Percentiles rank a stretch among this genome's conserved stretches.
These are phyloP conservation scores for Arachis stenosperma DNA, from an alignment of 306 rosid species.

Conservation along the genomic window DNA sequence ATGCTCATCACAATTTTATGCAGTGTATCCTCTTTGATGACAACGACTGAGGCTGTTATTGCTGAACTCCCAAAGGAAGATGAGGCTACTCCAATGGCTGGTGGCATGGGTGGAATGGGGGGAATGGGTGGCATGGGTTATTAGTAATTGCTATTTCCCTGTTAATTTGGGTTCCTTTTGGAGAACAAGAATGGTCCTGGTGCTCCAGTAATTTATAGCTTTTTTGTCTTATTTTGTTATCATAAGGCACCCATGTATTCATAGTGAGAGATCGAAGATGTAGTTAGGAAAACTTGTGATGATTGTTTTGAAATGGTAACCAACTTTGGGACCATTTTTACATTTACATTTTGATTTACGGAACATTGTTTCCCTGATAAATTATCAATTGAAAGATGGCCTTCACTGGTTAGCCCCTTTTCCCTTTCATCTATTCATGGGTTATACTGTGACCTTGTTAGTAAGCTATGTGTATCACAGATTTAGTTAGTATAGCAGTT, in stretches of 20 bases:
- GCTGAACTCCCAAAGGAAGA: constrained; percentile 83
- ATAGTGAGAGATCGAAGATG: constrained; percentile 44
- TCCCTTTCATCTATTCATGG: no score
- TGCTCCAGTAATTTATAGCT: constrained; percentile 21
- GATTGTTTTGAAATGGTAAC: constrained; percentile 14
- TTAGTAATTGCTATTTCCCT: constrained; percentile 35
- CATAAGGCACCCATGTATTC: constrained; percentile 53
- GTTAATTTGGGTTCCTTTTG: neutral
- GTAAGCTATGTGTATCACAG: no score
- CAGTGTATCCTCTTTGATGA: constrained; percentile 94
- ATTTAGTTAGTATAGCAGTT: no score
- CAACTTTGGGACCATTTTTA: constrained; percentile 32
- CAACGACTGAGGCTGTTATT: constrained; percentile 94
- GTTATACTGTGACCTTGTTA: no score
- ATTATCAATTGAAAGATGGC: constrained; percentile 2
- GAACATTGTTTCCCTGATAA: constrained; percentile 11
- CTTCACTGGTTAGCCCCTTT: neutral
- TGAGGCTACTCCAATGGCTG: constrained; percentile 65
- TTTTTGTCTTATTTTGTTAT: constrained; percentile 25
- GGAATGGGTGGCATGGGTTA: constrained; percentile 67
- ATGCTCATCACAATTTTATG: constrained; percentile 29
- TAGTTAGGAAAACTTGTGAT: constrained; percentile 48
- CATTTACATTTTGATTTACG: neutral
- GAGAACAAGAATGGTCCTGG: neutral
- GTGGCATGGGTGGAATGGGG: constrained; percentile 59